Percentiles rank a stretch among this genome's conserved stretches.
Evolutionary conservation across 768 basidiomycete species (phyloP).

Genomic region (Kwoniella pini): DNA sequence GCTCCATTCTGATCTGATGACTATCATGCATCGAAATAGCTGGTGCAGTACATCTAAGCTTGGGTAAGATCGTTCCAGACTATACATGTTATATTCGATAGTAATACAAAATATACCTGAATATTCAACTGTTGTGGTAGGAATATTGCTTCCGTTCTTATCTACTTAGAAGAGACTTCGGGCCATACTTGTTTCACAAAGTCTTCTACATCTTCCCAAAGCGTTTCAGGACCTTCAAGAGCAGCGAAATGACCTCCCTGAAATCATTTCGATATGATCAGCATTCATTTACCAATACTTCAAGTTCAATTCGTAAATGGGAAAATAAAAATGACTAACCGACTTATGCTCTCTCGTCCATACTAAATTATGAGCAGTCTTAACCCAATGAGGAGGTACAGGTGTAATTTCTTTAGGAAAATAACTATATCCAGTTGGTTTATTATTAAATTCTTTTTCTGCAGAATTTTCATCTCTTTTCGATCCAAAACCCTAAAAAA

Average conservation of each 20-base stretch:
- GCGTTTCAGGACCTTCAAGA: constrained; percentile 45
- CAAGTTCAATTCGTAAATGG: too few relatives aligned
- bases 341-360: constrained; percentile 48
- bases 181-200: constrained; percentile 50
- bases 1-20: too few relatives aligned
- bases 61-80: too few relatives aligned
- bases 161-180: not conserved
- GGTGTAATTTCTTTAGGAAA: constrained; percentile 50
- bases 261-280: not conserved
- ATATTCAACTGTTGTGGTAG: too few relatives aligned
- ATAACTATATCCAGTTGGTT: constrained; percentile 47
- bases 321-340: constrained; percentile 43
- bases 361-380: constrained; percentile 42
- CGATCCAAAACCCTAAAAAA: constrained; percentile 1
- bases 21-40: too few relatives aligned
- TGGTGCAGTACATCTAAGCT: too few relatives aligned
- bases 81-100: too few relatives aligned
- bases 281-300: not conserved
- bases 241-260: constrained; percentile 55
- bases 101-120: too few relatives aligned
- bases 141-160: too few relatives aligned
- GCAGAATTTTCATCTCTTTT: constrained; percentile 4
- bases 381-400: constrained; percentile 45
- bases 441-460: constrained; percentile 17
- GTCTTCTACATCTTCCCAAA: constrained; percentile 50